phyloP scores from a whole-genome alignment of 768 basidiomycete species.

The Ramaria sp. region DNA sequence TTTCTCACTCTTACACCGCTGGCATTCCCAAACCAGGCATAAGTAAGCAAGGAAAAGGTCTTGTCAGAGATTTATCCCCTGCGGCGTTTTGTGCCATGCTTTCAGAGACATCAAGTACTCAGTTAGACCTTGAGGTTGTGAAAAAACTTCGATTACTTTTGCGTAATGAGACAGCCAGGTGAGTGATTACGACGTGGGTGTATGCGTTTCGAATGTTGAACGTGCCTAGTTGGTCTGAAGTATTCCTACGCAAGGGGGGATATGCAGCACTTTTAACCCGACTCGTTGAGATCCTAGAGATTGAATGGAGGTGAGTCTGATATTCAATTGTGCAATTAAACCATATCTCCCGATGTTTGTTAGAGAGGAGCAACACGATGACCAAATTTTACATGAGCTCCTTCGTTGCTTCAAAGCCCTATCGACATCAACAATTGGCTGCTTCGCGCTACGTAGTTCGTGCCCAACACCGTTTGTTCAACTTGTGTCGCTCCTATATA shows the following conservation, averaged over 20 bases:
- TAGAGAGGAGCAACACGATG: constrained; percentile 97
- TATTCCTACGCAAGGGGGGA: constrained; percentile 74
- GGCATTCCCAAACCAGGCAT: constrained; percentile 29
- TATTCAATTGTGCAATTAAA: background rate
- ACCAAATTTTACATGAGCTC: constrained; percentile 85
- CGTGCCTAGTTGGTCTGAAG: constrained; percentile 69
- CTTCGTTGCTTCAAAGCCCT: constrained; percentile 91
- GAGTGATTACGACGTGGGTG: background rate
- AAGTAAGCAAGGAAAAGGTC: constrained; percentile 36
- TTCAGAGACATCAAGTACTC: constrained; percentile 52
- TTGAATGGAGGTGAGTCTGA: constrained; percentile 83
- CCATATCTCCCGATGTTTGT: background rate
- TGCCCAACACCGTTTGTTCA: constrained; percentile 84
- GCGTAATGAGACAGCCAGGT: constrained; percentile 83
- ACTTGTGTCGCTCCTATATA: constrained; percentile 76
- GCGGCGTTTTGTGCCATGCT: constrained; percentile 59
- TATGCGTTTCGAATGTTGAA: background rate
- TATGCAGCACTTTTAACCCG: constrained; percentile 76
- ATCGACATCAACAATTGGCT: constrained; percentile 81
- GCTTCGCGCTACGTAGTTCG: constrained; percentile 79
- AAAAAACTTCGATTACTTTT: constrained; percentile 83
- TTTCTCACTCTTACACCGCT: constrained; percentile 34
- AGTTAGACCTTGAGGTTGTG: constrained; percentile 75
- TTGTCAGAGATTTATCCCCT: constrained; percentile 46
- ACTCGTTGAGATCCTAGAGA: constrained; percentile 82